Evolutionary conservation across 1,284 basidiomycete species (phyloP), one percentile per base, ranked within the genome.

Genomic region (Irpex sp.): DNA sequence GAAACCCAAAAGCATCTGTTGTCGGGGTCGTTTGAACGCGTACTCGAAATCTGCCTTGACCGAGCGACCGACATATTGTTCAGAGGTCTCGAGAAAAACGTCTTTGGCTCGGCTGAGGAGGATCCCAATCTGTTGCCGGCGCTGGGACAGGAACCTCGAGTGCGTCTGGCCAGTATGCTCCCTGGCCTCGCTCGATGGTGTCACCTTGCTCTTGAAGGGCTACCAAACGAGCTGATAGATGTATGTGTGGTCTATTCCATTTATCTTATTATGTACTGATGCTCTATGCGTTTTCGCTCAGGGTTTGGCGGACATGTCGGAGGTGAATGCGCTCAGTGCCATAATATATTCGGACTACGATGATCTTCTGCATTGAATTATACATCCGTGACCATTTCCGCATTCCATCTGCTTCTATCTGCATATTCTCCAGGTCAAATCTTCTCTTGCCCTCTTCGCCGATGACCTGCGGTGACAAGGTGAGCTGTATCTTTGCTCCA

Each of bases 201-300:
- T 70, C 84, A 87, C 66, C 67, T 87, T 54, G 89, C 90, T 39
- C 73, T 94, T 59, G 83, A 88, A 61, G 85, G 84, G 7, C 74
- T 91, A 54, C 92, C 93, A 21, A 95, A 94, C 75, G 90, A 92
- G 74, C 79, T 94, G 68, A 84, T 94, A 31, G 93, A 95, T 76
- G 92, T 93, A 73, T 73, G 90, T 54, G 65, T 66, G 39, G 5
- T 58, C 39, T 39, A 63, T 59, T 36, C 51, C 37, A 7, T 37
- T 49, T 33, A 26, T 15, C 11, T 57, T 39, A 47, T 66, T 15
- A 67, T 54, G 9, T 3, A 15, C 39, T 43, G 39, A 43, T 43
- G 39, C 11, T 43, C 8, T 43, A 43, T 15, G 39, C 15, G 39
- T 43, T 9, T 15, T 43, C 15, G 8, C 15, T 43, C 54, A 78